Evolutionary conservation across 2,329 filamentous ascomycete species (phyloP), one percentile per base, ranked within the genome.

Genomic region (Alternaria infectoria): DNA sequence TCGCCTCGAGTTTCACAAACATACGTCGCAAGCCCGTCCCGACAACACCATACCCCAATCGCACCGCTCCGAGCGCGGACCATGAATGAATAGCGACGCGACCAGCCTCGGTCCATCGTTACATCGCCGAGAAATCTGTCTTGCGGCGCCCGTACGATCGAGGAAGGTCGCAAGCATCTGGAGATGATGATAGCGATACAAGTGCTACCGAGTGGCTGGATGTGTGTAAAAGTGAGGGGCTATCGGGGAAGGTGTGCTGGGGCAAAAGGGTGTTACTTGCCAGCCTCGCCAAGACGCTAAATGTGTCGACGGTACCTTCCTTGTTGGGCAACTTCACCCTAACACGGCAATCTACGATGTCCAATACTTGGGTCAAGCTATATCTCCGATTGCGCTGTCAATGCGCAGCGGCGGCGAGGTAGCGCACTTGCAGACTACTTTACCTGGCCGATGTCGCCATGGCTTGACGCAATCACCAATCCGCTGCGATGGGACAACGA

Each of bases 331-430:
- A 45, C 36, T 70, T 52, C 58, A 60, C 65, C 67, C 66, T 69
- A 71, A 70, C 66, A 67, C 58, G 65, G 68, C 66, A 68, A 67
- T 66, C 66, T 69, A 70, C 50, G 49, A 62, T 60, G 61, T 62
- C 72, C 71, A 70, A 69, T 68, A 62, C 60, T 66, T 52, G 62
- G 60, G 50, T 36, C 51, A 57, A 54, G 65, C 60, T 68, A 69
- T 74, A 73, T 72, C 68, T 71, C 69, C 68, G 68, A 69, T 59
- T 64, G 59, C 70, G 70, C 70, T 74, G 58, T 62, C 59, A 47
- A 62, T 63, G 61, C 68, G 69, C 59, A 36, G 64, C 64, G 56
- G 67, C 62, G 66, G 68, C 66, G 62, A 60, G 62, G 65, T 50
- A 59, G 49, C 59, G 45, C 54, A 44, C 50, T 40, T 46, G 59